Percentiles rank a stretch among this genome's conserved stretches.
Evolutionary conservation across 2,329 filamentous ascomycete genomes (phyloP).

Genomic region (Pseudogymnoascus sp.): DNA sequence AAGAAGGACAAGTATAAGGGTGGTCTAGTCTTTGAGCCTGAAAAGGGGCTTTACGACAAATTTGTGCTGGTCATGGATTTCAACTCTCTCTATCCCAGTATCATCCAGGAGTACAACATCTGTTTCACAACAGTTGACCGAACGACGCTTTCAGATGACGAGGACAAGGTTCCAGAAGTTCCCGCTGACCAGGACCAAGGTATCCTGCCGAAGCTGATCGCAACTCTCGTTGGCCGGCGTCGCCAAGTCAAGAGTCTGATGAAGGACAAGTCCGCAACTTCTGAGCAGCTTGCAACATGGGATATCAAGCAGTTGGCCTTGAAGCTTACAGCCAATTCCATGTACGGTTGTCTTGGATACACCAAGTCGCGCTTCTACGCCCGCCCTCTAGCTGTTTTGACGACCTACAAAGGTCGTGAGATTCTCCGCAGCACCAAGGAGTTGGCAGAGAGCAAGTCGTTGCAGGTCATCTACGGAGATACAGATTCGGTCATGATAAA

Average conservation of each 20-base stretch:
- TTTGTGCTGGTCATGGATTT: slow-evolving; percentile 99
- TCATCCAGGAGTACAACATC: slow-evolving; percentile 99
- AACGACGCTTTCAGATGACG: slow-evolving; percentile 60
- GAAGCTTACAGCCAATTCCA: slow-evolving; percentile 97
- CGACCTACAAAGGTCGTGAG: slow-evolving; percentile 94
- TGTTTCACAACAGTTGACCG: slow-evolving; percentile 97
- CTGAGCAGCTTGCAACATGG: slow-evolving; percentile 86
- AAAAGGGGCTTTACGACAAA: slow-evolving; percentile 96
- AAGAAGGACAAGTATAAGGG: slow-evolving; percentile 99
- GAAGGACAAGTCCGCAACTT: slow-evolving; percentile 83
- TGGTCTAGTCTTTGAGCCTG: slow-evolving; percentile 94
- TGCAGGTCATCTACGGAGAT: slow-evolving; percentile 97
- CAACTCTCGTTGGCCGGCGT: slow-evolving; percentile 80
- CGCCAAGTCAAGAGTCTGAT: slow-evolving; percentile 92
- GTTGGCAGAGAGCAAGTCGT: slow-evolving; percentile 78
- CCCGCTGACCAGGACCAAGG: slow-evolving; percentile 71
- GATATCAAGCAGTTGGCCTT: slow-evolving; percentile 96
- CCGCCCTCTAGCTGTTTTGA: slow-evolving; percentile 86
- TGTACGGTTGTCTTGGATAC: slow-evolving; percentile 98
- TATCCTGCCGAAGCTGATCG: slow-evolving; percentile 82
- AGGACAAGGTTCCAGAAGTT: slow-evolving; percentile 83
- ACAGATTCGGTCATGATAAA: slow-evolving; percentile 99
- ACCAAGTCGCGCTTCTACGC: slow-evolving; percentile 97
- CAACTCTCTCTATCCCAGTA: slow-evolving; percentile 99
- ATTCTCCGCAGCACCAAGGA: slow-evolving; percentile 95